Base-by-base conservation (phyloP, 1,284 basidiomycete species). In the Psilocybe mexicana region DNA sequence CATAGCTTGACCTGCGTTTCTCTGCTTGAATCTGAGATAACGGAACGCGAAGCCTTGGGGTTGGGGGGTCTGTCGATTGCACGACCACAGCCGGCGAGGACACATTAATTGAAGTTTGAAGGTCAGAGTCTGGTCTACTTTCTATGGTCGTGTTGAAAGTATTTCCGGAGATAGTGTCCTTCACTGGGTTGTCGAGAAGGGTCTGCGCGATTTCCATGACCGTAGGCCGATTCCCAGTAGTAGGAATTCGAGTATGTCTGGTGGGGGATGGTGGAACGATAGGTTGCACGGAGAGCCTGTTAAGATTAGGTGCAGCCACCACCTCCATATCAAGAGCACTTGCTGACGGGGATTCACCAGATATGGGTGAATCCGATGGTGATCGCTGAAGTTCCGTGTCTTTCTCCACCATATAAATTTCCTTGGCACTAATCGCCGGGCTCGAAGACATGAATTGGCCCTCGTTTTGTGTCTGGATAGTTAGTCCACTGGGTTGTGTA, bases 151-250 rank as follows among this genome's bases (percentile, higher is more conserved):
- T 12, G 4, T 14, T 30, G 6, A 23, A 48, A 7, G 36, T 11
- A 18, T 28, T 18, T 11, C n/a, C 30, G 28, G 55, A 46, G 40
- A 43, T 53, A 35, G 53, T 36, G 49, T 47, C 3, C 36, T 55
- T 61, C 2, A 52, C 25, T 35, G 63, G 59, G 48, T 69, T 74
- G 53, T 83, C 78, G 28, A 71, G 76, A 60, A 90, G 71, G 7
- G 81, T 79, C 67, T 86, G 85, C 1, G 88, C 88, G 3, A 92
- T 82, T 52, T 91, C 88, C 89, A 92, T 91, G 24, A 86, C 88
- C 12, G 83, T 84, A 23, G 86, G 83, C 58, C 90, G 76, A 52
- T 81, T 85, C 2, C 87, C 86, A 1, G 87, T 83, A 65, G 83
- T 88, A 3, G 87, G 83, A 53, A 86, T 87, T 23, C 87, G 82